Evolutionary conservation across 2,329 filamentous ascomycete species (phyloP).

Genomic region (Achaetomium macrosporum): DNA sequence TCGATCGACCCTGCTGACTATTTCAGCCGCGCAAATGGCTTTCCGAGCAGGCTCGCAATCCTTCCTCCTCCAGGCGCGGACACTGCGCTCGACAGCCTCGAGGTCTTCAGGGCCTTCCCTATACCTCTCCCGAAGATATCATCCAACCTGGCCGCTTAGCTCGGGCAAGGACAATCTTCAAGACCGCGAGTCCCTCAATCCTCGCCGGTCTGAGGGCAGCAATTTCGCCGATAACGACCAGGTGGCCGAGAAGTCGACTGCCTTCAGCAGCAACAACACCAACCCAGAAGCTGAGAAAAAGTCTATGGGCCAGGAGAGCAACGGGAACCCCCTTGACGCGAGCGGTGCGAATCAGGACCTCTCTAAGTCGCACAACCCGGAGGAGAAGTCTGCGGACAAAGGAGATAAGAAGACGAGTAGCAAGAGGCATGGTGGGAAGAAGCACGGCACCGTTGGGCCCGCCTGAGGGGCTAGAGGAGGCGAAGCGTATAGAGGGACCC

Average conservation of each 20-base stretch:
- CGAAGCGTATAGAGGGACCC: background rate
- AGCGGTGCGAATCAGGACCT: constrained; percentile 42
- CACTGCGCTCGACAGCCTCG: background rate
- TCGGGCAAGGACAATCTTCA: constrained; percentile 47
- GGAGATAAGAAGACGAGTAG: constrained; percentile 31
- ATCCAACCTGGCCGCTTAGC: constrained; percentile 27
- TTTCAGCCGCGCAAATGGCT: constrained; percentile 1
- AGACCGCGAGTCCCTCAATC: constrained; percentile 59
- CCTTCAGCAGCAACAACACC: constrained; percentile 65
- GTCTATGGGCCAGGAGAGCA: constrained; percentile 33
- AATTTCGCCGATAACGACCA: constrained; percentile 61
- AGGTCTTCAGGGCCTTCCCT: constrained; percentile 1
- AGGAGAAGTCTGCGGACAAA: constrained; percentile 29
- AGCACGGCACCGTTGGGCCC: constrained; percentile 23
- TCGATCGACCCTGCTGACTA: background rate
- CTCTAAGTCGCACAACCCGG: constrained; percentile 34
- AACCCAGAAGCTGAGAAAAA: constrained; percentile 56
- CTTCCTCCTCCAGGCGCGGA: background rate
- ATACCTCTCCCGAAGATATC: constrained; percentile 27
- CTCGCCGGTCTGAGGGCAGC: constrained; percentile 60
- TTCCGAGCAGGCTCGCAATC: constrained; percentile 5
- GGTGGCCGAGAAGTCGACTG: constrained; percentile 49
- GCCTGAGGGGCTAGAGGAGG: constrained; percentile 6
- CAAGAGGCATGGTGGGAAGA: constrained; percentile 24
- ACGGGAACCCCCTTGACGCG: constrained; percentile 33